Conservation (phyloP, 352 stramenopile species). For the Globisporangium nunn region DNA sequence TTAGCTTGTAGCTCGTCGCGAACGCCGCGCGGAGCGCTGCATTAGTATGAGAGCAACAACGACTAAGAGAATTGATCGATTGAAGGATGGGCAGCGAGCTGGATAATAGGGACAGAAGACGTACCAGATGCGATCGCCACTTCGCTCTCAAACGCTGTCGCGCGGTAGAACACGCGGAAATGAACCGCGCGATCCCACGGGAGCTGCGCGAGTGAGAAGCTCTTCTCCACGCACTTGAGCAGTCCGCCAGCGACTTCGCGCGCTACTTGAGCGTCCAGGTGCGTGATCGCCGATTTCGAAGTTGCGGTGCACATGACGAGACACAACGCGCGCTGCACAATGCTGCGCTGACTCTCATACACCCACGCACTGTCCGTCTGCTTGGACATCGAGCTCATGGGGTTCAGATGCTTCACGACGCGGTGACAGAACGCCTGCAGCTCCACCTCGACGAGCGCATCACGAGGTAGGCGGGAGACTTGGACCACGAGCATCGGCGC, state of each 20-base stretch:
- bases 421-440: constrained; percentile 67
- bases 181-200: constrained; percentile 62
- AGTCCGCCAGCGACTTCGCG: constrained; percentile 15
- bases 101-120: neutral
- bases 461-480: constrained; percentile 58
- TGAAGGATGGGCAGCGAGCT: neutral
- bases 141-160: constrained; percentile 40
- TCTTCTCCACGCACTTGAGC: constrained; percentile 13
- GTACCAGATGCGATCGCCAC: constrained; percentile 32
- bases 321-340: constrained; percentile 43
- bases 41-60: neutral
- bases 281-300: constrained; percentile 1
- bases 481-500: constrained; percentile 54
- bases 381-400: constrained; percentile 11
- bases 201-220: constrained; percentile 33
- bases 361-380: constrained; percentile 2
- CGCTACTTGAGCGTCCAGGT: constrained; percentile 19
- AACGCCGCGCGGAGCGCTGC: constrained; percentile 6
- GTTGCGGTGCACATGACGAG: constrained; percentile 31
- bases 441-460: constrained; percentile 71
- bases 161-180: constrained; percentile 63
- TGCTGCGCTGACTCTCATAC: constrained; percentile 21
- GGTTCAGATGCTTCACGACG: constrained; percentile 43
- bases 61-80: neutral
- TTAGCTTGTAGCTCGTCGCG: neutral